These are phyloP conservation scores for Pilobolus umbonatus DNA, from an alignment of 192 early-diverging fungal species.

Conservation along the genomic window DNA sequence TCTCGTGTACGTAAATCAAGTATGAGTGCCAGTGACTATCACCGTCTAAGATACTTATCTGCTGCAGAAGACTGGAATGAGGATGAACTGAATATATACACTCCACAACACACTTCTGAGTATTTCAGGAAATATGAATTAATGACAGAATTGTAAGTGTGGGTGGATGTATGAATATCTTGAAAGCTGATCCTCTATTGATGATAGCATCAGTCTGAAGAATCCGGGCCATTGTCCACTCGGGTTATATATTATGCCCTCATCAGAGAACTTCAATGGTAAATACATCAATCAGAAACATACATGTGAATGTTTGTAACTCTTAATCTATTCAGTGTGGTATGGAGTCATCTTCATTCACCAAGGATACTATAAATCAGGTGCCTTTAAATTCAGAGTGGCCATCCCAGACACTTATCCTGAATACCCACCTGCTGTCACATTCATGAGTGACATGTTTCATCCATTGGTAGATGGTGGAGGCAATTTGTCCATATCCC, in stretches of 20 bases:
- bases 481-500: conserved; percentile 63
- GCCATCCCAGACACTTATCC: conserved; percentile 79
- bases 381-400: conserved; percentile 85
- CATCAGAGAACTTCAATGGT: conserved; percentile 60
- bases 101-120: conserved; percentile 17
- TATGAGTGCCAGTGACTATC: not conserved
- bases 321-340: conserved; percentile 55
- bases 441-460: conserved; percentile 71
- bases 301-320: not conserved
- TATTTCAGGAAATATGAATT: conserved; percentile 62
- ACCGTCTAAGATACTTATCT: conserved; percentile 1
- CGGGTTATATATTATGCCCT: conserved; percentile 86
- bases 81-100: conserved; percentile 13
- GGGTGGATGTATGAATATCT: not conserved
- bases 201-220: conserved; percentile 61
- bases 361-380: conserved; percentile 85
- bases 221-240: conserved; percentile 79
- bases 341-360: conserved; percentile 85
- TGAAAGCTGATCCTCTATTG: not conserved
- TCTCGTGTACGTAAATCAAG: not conserved
- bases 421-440: conserved; percentile 61
- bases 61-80: conserved; percentile 11
- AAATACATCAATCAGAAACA: conserved; percentile 3
- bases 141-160: conserved; percentile 65
- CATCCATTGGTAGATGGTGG: conserved; percentile 82